These are phyloP conservation scores for thale cress (Arabidopsis thaliana) DNA, from an alignment of 345 rosid species.

Conservation along the genomic window DNA sequence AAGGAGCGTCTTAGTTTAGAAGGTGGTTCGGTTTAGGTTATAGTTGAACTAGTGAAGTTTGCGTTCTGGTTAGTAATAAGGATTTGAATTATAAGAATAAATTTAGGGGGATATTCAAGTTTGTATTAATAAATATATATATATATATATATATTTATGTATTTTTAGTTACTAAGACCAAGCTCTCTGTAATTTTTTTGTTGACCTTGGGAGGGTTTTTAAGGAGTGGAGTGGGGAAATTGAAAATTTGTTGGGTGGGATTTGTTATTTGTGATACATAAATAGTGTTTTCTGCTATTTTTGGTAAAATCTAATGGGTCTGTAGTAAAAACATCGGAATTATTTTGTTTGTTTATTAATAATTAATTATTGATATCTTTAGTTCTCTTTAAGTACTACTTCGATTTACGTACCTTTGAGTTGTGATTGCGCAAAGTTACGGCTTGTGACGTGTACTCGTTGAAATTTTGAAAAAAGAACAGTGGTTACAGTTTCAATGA, in stretches of 20 bases:
- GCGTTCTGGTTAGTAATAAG: conserved; percentile 31
- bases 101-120: conserved; percentile 11
- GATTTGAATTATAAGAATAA: conserved; percentile 11
- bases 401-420: background rate
- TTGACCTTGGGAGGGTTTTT: conserved; percentile 36
- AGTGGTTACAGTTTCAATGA: conserved; percentile 10
- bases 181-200: conserved; percentile 44
- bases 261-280: conserved; percentile 35
- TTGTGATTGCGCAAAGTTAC: conserved; percentile 1
- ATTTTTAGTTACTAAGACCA: conserved; percentile 12
- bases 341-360: conserved; percentile 16
- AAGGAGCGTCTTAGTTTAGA: conserved; percentile 18
- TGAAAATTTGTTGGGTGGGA: conserved; percentile 35
- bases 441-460: conserved; percentile 4
- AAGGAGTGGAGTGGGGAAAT: conserved; percentile 27
- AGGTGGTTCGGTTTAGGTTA: conserved; percentile 30
- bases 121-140: background rate
- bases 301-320: conserved; percentile 31
- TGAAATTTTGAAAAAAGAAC: conserved; percentile 4
- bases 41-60: background rate
- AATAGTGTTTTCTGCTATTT: conserved; percentile 11
- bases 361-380: background rate
- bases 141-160: background rate
- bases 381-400: background rate
- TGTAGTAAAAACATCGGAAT: conserved; percentile 39